phyloP scores from a whole-genome alignment of 192 early-diverging fungal species.

The Coemansia sp. region DNA sequence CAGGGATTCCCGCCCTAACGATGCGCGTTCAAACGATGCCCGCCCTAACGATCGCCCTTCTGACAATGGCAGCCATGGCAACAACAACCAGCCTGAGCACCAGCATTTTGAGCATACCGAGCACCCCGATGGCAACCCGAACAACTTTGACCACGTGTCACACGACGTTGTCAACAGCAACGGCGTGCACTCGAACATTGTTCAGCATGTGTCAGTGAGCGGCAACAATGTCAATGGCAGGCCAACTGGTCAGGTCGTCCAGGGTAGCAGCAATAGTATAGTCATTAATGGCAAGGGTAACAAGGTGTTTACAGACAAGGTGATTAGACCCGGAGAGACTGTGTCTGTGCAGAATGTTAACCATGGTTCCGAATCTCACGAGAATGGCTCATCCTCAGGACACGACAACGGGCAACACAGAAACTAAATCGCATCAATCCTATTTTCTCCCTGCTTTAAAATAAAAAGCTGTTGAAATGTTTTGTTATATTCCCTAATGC shows the following conservation, averaged over 20 bases:
- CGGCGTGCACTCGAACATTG: conserved; percentile 32
- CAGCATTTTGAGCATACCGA: conserved; percentile 40
- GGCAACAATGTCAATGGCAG: conserved; percentile 33
- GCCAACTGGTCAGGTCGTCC: conserved; percentile 12
- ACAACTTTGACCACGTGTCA: conserved; percentile 29
- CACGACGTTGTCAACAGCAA: conserved; percentile 39
- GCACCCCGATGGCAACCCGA: conserved; percentile 39
- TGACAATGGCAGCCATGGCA: background rate
- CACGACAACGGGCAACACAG: background rate
- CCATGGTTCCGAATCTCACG: background rate
- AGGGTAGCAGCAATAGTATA: conserved; percentile 20
- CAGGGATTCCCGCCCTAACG: background rate
- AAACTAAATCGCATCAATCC: background rate
- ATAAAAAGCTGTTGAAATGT: background rate
- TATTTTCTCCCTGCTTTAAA: conserved; percentile 1
- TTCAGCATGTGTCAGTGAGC: conserved; percentile 34
- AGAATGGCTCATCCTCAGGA: background rate
- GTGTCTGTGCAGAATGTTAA: background rate
- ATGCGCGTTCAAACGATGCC: background rate
- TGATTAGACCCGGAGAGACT: too few relatives aligned
- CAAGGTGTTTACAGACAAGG: conserved; percentile 15
- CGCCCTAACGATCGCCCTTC: background rate
- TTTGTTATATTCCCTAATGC: too few relatives aligned
- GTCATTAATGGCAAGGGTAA: conserved; percentile 36
- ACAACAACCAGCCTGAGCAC: conserved; percentile 15